Percentiles rank a stretch among this genome's conserved stretches.
These are phyloP conservation scores for Candida gigantensis DNA, from an alignment of 1,139 yeast genomes.

Conservation along the genomic window DNA sequence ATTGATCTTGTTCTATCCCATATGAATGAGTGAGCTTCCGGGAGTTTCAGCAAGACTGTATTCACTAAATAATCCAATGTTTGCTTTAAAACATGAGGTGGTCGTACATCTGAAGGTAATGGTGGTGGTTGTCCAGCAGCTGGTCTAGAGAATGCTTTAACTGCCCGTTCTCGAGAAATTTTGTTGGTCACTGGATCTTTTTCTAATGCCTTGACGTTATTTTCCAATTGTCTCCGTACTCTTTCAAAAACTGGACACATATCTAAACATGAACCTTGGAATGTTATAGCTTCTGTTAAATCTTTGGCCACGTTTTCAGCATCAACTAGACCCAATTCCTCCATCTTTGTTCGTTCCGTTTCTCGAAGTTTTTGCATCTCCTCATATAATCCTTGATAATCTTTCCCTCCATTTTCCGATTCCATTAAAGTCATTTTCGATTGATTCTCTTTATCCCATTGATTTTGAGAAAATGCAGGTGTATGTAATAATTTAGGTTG, in stretches of 20 bases:
- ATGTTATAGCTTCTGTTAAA: conserved; percentile 80
- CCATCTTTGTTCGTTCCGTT: conserved; percentile 78
- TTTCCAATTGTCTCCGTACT: conserved; percentile 83
- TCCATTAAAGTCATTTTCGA: conserved; percentile 41
- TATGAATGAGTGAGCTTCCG: conserved; percentile 86
- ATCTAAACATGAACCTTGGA: conserved; percentile 84
- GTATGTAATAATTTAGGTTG: conserved; percentile 42
- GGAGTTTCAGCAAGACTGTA: conserved; percentile 62
- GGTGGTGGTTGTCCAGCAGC: conserved; percentile 99
- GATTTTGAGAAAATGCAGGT: conserved; percentile 34
- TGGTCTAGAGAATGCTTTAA: conserved; percentile 94
- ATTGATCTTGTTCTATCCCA: conserved; percentile 99
- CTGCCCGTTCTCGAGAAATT: conserved; percentile 65
- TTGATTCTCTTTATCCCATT: conserved; percentile 47
- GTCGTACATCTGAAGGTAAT: conserved; percentile 94
- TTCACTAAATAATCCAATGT: conserved; percentile 74
- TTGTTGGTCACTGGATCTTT: conserved; percentile 63
- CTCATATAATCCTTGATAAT: conserved; percentile 48
- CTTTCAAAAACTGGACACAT: conserved; percentile 97
- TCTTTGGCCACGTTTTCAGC: conserved; percentile 82
- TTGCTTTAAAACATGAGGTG: conserved; percentile 69
- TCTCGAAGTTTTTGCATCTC: conserved; percentile 74
- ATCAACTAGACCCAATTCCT: conserved; percentile 79
- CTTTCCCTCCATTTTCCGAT: conserved; percentile 30
- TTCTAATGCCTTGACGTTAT: conserved; percentile 81